Evolutionary conservation across 768 basidiomycete genomes (phyloP), one percentile per base, ranked within the genome.

Genomic region (Arthromyces matolae): DNA sequence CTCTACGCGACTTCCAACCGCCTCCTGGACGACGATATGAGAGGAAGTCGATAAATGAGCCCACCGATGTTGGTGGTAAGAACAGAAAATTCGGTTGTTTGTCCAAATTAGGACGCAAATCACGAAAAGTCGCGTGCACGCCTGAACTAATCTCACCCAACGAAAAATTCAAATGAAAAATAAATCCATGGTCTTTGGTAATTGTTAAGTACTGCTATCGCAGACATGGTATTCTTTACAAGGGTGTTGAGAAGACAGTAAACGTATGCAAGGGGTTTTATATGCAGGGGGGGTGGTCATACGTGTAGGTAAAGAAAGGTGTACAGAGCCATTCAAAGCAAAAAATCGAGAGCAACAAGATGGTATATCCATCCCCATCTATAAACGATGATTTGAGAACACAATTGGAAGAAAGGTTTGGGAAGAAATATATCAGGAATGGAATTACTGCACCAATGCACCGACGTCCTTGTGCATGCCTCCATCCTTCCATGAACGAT

Each of bases 401-500:
- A 14, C 27, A 20, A 7, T 9, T 33, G 35, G 28, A 43, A 23
- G 23, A n/a, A 14, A n/a, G 5, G 22, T 19, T 5, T 24, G 8
- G n/a, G 10, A 7, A 4, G 22, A 37, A 25, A 35, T 19, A 44
- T 41, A n/a, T n/a, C n/a, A n/a, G n/a, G n/a, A n/a, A n/a, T n/a
- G n/a, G n/a, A n/a, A 42, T 48, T 54, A 72, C 45, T 69, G 69
- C 8, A 70, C 62, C n/a, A 70, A 50, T 10, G 71, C 62, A 31
- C 67, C 71, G 7, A 71, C 59, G n/a, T 64, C 66, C 49, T 68
- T 70, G n/a, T 76, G 66, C 54, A 81, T 42, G 13, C 66, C 64
- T 5, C 62, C 59, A 25, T 79, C 77, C 32, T 76, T 79, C 79
- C 79, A 78, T 2, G 64, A 62, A 10, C 66, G 59, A 46, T 71